phyloP scores from a whole-genome alignment of 495 filamentous ascomycete genomes.

The Daldinia grandis region DNA sequence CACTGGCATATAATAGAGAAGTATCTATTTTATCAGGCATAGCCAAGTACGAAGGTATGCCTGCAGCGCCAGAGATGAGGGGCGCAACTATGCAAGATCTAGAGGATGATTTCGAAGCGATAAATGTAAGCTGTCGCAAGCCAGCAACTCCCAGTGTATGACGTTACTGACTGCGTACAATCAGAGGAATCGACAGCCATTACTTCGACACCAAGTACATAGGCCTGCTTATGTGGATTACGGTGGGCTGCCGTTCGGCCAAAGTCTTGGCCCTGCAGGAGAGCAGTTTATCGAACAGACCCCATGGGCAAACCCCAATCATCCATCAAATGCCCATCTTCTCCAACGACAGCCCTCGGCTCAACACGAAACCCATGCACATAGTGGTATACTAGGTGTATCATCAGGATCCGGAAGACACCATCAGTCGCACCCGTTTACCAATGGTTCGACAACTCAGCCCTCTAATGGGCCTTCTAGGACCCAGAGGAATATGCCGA shows the following conservation, averaged over 20 bases:
- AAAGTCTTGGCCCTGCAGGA: slow-evolving; percentile 69
- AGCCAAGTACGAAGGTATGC: slow-evolving; percentile 94
- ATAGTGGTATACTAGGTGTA: slow-evolving; percentile 30
- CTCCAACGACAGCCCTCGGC: slow-evolving; percentile 52
- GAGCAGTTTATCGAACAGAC: slow-evolving; percentile 85
- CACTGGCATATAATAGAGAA: slow-evolving; percentile 90
- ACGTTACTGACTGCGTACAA: slow-evolving; percentile 25
- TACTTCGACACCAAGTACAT: slow-evolving; percentile 34
- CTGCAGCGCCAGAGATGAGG: slow-evolving; percentile 85
- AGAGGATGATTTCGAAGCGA: slow-evolving; percentile 86
- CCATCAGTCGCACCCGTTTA: slow-evolving; percentile 45
- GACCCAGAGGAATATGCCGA: slow-evolving; percentile 29
- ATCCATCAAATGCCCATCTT: slow-evolving; percentile 70
- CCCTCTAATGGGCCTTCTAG: slow-evolving; percentile 39
- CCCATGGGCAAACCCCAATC: slow-evolving; percentile 88
- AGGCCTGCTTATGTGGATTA: slow-evolving; percentile 45
- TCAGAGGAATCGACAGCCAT: slow-evolving; percentile 42
- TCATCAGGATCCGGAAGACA: slow-evolving; percentile 45
- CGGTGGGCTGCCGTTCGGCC: slow-evolving; percentile 50
- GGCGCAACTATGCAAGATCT: slow-evolving; percentile 75
- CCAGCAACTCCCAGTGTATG: background rate
- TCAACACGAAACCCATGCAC: slow-evolving; percentile 43
- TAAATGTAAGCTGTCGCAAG: slow-evolving; percentile 72
- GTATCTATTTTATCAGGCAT: slow-evolving; percentile 90
- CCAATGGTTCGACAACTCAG: slow-evolving; percentile 40